Conservation (phyloP, 164 flowering plant genomes). For the Euptelea pleiosperma region DNA sequence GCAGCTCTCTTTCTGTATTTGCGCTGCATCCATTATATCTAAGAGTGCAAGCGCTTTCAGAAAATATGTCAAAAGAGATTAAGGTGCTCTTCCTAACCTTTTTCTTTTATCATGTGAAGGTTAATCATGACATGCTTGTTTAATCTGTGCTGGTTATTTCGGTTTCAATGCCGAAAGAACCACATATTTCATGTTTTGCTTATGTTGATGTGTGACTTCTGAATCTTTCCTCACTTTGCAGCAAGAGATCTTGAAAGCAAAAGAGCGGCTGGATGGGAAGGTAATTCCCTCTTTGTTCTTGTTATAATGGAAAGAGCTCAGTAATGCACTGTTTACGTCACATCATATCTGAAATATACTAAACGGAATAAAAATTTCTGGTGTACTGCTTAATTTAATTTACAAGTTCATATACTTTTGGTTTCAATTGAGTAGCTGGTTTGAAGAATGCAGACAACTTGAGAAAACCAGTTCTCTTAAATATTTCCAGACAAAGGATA, state of each 20-base stretch:
- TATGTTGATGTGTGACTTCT: conserved; percentile 1
- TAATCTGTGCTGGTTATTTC: neutral
- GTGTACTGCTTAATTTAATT: too few species aligned
- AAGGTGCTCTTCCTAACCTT: conserved; percentile 40
- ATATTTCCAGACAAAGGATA: too few species aligned
- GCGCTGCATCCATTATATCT: conserved; percentile 94
- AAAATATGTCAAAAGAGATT: conserved; percentile 62
- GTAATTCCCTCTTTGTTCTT: conserved; percentile 27
- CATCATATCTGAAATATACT: too few species aligned
- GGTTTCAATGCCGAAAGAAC: neutral
- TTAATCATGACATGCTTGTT: neutral
- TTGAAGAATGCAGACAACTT: too few species aligned
- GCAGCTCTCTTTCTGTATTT: conserved; percentile 95
- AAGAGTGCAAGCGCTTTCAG: conserved; percentile 83
- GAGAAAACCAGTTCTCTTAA: too few species aligned
- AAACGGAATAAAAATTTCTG: too few species aligned
- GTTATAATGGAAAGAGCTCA: neutral
- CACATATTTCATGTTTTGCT: conserved; percentile 4
- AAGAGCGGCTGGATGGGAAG: conserved; percentile 56
- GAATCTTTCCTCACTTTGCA: conserved; percentile 30
- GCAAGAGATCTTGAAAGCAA: conserved; percentile 76
- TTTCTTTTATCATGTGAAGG: conserved; percentile 1
- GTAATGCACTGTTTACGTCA: too few species aligned
- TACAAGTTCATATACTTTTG: too few species aligned
- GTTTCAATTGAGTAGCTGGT: too few species aligned